These are phyloP conservation scores for Yamadazyma sp. DNA, from an alignment of 805 yeast genomes.

Conservation along the genomic window DNA sequence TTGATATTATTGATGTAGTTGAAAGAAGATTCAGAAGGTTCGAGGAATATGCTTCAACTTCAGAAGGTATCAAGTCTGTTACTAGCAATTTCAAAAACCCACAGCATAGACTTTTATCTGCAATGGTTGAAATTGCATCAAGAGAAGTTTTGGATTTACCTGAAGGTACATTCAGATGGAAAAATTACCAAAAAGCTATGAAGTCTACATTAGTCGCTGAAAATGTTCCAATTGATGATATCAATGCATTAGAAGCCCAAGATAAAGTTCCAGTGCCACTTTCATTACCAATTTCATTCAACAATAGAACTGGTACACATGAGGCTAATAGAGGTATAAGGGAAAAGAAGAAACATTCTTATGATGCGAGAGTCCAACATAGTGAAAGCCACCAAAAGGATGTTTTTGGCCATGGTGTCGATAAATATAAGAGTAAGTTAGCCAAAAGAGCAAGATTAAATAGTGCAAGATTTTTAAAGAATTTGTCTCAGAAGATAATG, in stretches of 20 bases:
- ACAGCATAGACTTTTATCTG: conserved; percentile 44
- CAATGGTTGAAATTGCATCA: conserved; percentile 73
- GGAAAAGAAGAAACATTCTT: conserved; percentile 75
- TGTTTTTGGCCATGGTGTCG: conserved; percentile 74
- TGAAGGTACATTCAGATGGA: conserved; percentile 51
- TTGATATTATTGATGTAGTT: conserved; percentile 76
- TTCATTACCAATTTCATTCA: conserved; percentile 60
- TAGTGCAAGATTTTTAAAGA: conserved; percentile 53
- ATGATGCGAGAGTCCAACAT: conserved; percentile 76
- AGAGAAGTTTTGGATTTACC: conserved; percentile 57
- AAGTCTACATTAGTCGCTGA: conserved; percentile 13
- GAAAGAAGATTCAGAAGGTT: conserved; percentile 64
- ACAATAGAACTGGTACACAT: conserved; percentile 73
- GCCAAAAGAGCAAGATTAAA: conserved; percentile 50
- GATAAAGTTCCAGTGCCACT: conserved; percentile 28
- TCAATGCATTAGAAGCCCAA: conserved; percentile 22
- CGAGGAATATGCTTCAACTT: conserved; percentile 43
- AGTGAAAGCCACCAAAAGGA: conserved; percentile 65
- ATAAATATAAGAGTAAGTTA: conserved; percentile 49
- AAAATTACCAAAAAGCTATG: conserved; percentile 21
- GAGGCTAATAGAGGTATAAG: conserved; percentile 81
- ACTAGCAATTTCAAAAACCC: conserved; percentile 38
- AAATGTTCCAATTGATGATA: conserved; percentile 22
- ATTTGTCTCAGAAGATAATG: conserved; percentile 52
- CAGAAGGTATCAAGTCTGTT: conserved; percentile 42